These are phyloP conservation scores for Suillus luteus DNA, from an alignment of 768 basidiomycete species.

Conservation along the genomic window DNA sequence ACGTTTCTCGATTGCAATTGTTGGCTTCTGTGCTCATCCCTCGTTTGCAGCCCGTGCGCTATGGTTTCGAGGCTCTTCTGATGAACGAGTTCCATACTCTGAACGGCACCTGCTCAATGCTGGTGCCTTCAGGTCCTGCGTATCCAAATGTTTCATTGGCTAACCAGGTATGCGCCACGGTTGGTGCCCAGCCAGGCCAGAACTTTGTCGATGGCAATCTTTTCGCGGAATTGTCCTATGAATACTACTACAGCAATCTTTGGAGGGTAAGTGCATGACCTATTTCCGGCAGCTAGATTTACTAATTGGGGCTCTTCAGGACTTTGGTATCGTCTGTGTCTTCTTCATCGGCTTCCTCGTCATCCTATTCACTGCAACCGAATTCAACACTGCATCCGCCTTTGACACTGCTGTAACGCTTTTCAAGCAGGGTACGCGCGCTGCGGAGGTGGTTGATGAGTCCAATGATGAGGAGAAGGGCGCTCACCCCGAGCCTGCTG, in stretches of 20 bases:
- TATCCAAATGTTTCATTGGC: constrained; percentile 56
- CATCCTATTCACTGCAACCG: constrained; percentile 59
- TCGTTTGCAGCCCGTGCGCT: neutral
- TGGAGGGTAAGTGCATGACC: constrained; percentile 40
- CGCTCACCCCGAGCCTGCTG: neutral
- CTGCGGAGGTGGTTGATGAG: constrained; percentile 23
- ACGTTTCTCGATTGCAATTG: constrained; percentile 13
- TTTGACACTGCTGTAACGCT: constrained; percentile 49
- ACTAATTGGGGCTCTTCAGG: constrained; percentile 34
- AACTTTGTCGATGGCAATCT: constrained; percentile 56
- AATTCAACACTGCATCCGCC: constrained; percentile 45
- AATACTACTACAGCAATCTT: constrained; percentile 47
- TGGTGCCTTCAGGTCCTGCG: constrained; percentile 63
- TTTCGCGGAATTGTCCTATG: constrained; percentile 52
- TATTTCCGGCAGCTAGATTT: too few species aligned
- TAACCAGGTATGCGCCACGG: constrained; percentile 78
- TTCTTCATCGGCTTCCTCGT: constrained; percentile 62
- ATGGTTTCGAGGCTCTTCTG: constrained; percentile 66
- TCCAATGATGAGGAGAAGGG: constrained; percentile 21
- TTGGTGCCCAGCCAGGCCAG: constrained; percentile 65
- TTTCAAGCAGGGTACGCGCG: constrained; percentile 60
- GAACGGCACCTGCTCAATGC: constrained; percentile 58
- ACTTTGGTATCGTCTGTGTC: constrained; percentile 68
- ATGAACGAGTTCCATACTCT: constrained; percentile 83
- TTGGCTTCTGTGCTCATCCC: neutral